Evolutionary conservation across 495 filamentous ascomycete genomes (phyloP), one percentile per base, ranked within the genome.

Genomic region (Penicillium macrosclerotiorum): DNA sequence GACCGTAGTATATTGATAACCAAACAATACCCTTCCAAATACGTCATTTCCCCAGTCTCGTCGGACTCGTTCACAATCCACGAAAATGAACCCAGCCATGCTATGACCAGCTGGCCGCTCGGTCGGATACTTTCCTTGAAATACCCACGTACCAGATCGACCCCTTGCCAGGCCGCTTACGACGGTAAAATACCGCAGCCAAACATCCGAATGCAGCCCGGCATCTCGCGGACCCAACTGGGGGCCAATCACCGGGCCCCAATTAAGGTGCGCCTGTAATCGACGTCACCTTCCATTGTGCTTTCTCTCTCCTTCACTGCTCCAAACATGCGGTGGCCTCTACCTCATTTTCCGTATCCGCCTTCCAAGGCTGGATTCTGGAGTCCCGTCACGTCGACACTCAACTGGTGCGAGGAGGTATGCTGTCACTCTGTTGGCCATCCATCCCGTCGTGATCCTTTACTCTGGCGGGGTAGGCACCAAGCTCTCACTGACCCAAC

Each of bases 351-450:
- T 49, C 79, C 84, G 17, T 96, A 95, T 63, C 82, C 86, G 34
- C 73, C 80, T 7, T 57, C 73, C 19, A 68, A 64, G 45, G 73
- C 79, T 39, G 90, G 90, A 22, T 88, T 82, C 63, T 96, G 90
- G 90, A 80, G 75, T 9, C 84, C 89, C 26, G 86, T 93, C 31
- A 95, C 89, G 0, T 91, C 89, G 14, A 96, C 90, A 0, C 59
- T 96, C 45, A 93, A 95, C 55, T 96, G 89, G 84, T 95, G 90
- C 61, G 90, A 95, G 79, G 90, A 95, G 79, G 88, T 89, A 66
- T 45, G 67, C 32, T 19, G n/a, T 17, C 23, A 1, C 11, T 11
- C 7, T 32, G 26, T 38, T 38, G 17, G 24, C 24, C 35, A n/a
- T 7, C 5, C 20, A 25, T 38, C 20, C 8, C 36, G 20, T 19